Percentiles rank a stretch among this genome's conserved stretches.
phyloP scores from a whole-genome alignment of 129 eudicot genomes.

The Escallonia rubra region DNA sequence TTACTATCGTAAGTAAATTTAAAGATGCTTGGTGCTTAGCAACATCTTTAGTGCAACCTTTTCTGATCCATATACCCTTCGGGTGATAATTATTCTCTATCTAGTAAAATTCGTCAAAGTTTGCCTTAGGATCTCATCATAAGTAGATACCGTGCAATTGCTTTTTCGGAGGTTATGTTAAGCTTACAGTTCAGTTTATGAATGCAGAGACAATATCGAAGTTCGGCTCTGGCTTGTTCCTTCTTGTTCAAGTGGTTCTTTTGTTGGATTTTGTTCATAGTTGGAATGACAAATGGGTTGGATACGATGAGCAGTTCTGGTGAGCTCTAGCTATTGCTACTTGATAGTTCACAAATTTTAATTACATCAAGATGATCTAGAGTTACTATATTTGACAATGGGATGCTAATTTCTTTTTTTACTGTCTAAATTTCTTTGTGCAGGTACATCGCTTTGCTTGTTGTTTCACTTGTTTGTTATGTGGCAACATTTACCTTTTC shows the following conservation, averaged over 20 bases:
- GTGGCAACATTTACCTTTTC: constrained; percentile 67
- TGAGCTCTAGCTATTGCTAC: constrained; percentile 19
- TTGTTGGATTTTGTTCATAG: constrained; percentile 94
- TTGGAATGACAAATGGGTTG: constrained; percentile 99
- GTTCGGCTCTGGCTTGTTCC: constrained; percentile 92
- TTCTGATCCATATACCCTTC: background rate
- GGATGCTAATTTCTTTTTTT: background rate
- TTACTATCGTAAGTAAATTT: no score
- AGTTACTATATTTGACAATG: background rate
- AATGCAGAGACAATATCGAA: constrained; percentile 79
- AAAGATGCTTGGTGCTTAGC: background rate
- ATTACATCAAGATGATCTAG: background rate
- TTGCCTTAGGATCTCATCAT: background rate
- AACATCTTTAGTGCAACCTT: background rate
- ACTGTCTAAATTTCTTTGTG: constrained; percentile 1
- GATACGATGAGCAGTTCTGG: constrained; percentile 95
- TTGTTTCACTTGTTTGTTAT: constrained; percentile 85
- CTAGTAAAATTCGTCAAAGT: background rate
- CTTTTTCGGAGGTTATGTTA: background rate
- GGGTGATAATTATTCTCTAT: no score
- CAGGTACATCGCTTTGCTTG: constrained; percentile 89
- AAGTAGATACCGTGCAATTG: background rate
- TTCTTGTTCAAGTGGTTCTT: constrained; percentile 95
- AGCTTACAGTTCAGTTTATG: constrained; percentile 15
- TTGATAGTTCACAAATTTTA: no score